Percentiles rank a stretch among this genome's conserved stretches.
phyloP scores from a whole-genome alignment of 2,329 filamentous ascomycete genomes.

The Claviceps spartinae region DNA sequence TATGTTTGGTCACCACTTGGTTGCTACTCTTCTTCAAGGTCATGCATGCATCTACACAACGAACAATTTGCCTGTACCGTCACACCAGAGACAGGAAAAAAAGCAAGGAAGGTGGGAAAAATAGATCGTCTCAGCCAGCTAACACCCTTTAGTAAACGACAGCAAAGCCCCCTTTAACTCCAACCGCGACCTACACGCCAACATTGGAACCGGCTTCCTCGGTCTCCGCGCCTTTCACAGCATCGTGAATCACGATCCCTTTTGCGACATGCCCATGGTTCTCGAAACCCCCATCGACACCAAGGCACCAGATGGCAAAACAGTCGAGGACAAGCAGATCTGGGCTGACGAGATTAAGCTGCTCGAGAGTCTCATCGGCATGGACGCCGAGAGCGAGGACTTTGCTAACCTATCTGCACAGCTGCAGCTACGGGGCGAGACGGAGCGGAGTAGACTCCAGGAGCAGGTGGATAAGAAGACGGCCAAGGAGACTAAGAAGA shows the following conservation, averaged over 20 bases:
- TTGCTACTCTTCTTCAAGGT: too few species aligned
- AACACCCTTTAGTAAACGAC: slow-evolving; percentile 54
- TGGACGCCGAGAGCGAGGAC: slow-evolving; percentile 61
- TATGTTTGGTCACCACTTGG: too few species aligned
- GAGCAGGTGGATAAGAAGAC: slow-evolving; percentile 67
- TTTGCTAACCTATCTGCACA: slow-evolving; percentile 53
- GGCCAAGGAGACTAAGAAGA: slow-evolving; percentile 35
- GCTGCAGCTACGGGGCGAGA: slow-evolving; percentile 52
- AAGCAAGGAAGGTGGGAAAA: too few species aligned
- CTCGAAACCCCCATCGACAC: slow-evolving; percentile 89
- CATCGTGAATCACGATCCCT: slow-evolving; percentile 67
- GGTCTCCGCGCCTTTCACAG: slow-evolving; percentile 84
- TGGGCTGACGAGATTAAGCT: slow-evolving; percentile 95
- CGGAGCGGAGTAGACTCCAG: slow-evolving; percentile 61
- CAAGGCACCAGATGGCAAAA: slow-evolving; percentile 50
- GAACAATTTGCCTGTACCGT: too few species aligned
- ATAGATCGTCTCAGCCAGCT: neutral
- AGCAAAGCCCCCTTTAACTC: slow-evolving; percentile 80
- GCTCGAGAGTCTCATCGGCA: slow-evolving; percentile 74
- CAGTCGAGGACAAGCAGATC: slow-evolving; percentile 62
- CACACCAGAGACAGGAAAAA: too few species aligned
- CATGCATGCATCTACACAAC: too few species aligned
- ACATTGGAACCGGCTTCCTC: slow-evolving; percentile 90
- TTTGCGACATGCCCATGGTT: slow-evolving; percentile 75
- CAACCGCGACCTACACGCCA: slow-evolving; percentile 81